Conservation (phyloP, 1,139 yeast species). For the Hansenula sp. region DNA sequence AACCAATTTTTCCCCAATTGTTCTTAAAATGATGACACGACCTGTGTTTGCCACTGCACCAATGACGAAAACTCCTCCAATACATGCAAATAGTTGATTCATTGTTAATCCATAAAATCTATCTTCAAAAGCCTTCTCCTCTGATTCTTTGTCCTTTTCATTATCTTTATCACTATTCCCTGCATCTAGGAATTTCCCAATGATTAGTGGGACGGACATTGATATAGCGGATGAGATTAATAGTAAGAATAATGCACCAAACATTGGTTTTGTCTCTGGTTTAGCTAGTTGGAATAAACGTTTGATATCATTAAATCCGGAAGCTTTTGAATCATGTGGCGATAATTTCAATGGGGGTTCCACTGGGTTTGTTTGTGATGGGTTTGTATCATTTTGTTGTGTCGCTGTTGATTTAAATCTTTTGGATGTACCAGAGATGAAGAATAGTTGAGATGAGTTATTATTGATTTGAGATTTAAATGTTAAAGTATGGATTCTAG, state of each 20-base stretch:
- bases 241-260: slow-evolving; percentile 60
- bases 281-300: slow-evolving; percentile 49
- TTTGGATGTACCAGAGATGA: not conserved
- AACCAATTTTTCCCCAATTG: slow-evolving; percentile 84
- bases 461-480: not conserved
- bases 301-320: slow-evolving; percentile 34
- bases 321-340: slow-evolving; percentile 27
- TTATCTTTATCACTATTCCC: slow-evolving; percentile 26
- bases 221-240: slow-evolving; percentile 58
- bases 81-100: slow-evolving; percentile 43
- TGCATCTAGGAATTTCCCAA: slow-evolving; percentile 74
- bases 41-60: slow-evolving; percentile 84
- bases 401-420: not conserved
- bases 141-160: slow-evolving; percentile 14
- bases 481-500: not conserved
- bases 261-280: slow-evolving; percentile 47
- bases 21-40: slow-evolving; percentile 67
- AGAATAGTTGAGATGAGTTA: not conserved
- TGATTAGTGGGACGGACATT: slow-evolving; percentile 75
- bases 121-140: slow-evolving; percentile 24
- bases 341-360: slow-evolving; percentile 16
- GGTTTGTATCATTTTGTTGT: not conserved
- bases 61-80: slow-evolving; percentile 55
- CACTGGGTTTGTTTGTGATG: not conserved
- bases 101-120: slow-evolving; percentile 43